Evolutionary conservation across 208 protist species (phyloP), one percentile per base, ranked within the genome.

Genomic region (Wallacemonas sp.): DNA sequence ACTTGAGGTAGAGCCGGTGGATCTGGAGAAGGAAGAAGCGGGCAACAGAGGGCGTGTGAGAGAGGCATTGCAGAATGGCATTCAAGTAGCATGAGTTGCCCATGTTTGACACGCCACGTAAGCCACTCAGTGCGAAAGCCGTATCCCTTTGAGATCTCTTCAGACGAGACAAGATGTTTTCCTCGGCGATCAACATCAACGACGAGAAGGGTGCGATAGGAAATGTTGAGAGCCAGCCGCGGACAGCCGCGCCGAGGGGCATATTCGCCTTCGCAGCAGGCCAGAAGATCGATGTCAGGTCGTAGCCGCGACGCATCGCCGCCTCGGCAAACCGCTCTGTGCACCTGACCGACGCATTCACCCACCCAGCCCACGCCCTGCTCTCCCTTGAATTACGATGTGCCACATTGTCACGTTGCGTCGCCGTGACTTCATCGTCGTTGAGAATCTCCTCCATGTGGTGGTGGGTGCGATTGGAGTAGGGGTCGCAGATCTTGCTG

Each of bases 61-160:
- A 14, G 8, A 68, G 62, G 47, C 68, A 73, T 56, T 73, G 68
- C 60, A 73, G 60, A n/a, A 45, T 36, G 21, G 49, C 44, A 42
- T 67, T 73, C 5, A 73, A 21, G 60, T 67, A 73, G 68, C 68
- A 73, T n/a, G 68, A 66, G 53, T 73, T 73, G 33, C 68, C 68
- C 42, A 62, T 28, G 44, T 73, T 73, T 12, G n/a, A 19, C 21
- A 62, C 44, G 30, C 69, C 60, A 22, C 41, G 24, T 11, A 75
- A 45, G 2, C 68, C 68, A 22, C 44, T 39, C 38, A 56, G 1
- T 17, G 34, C 6, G 3, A n/a, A 5, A 5, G 15, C 47, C 24
- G 6, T 21, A 24, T 21, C 9, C n/a, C 26, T 17, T 22, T 3
- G 14, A 6, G 56, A n/a, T 12, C 0, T 21, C 31, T 26, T 33